These are phyloP conservation scores for Thelonectria rubi DNA, from an alignment of 2,329 filamentous ascomycete genomes.

Conservation along the genomic window DNA sequence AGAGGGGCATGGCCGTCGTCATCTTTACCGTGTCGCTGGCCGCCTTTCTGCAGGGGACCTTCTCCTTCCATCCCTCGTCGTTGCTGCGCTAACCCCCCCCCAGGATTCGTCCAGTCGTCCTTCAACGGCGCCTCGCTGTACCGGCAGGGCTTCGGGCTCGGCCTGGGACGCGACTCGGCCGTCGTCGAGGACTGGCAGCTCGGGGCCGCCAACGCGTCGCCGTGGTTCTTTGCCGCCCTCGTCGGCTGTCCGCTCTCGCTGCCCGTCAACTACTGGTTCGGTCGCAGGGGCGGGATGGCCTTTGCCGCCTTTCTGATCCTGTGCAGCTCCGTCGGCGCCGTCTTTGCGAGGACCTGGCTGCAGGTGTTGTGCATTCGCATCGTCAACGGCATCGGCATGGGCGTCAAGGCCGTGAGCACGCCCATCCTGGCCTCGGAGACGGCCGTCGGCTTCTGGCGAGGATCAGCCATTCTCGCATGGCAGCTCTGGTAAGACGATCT, in stretches of 20 bases:
- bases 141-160: slow-evolving; percentile 34
- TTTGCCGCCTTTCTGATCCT: slow-evolving; percentile 52
- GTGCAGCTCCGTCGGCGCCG: slow-evolving; percentile 50
- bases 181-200: slow-evolving; percentile 49
- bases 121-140: slow-evolving; percentile 54
- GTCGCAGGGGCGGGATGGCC: slow-evolving; percentile 52
- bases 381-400: slow-evolving; percentile 55
- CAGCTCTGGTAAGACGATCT: slow-evolving; percentile 48
- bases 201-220: slow-evolving; percentile 51
- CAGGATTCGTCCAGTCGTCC: slow-evolving; percentile 55
- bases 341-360: slow-evolving; percentile 47
- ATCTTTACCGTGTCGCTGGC: slow-evolving; percentile 55
- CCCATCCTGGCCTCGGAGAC: slow-evolving; percentile 57
- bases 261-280: slow-evolving; percentile 53
- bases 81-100: too few species aligned
- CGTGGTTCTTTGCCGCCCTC: slow-evolving; percentile 51
- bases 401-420: slow-evolving; percentile 57
- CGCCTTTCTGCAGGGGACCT: slow-evolving; percentile 51
- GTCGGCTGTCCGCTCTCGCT: slow-evolving; percentile 52
- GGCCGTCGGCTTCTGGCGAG: slow-evolving; percentile 55
- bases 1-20: slow-evolving; percentile 52
- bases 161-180: neutral
- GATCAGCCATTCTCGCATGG: slow-evolving; percentile 56
- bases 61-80: neutral
- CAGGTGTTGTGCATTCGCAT: slow-evolving; percentile 48